These are phyloP conservation scores for Saprolegnia parasitica DNA, from an alignment of 352 stramenopile species.

Conservation along the genomic window DNA sequence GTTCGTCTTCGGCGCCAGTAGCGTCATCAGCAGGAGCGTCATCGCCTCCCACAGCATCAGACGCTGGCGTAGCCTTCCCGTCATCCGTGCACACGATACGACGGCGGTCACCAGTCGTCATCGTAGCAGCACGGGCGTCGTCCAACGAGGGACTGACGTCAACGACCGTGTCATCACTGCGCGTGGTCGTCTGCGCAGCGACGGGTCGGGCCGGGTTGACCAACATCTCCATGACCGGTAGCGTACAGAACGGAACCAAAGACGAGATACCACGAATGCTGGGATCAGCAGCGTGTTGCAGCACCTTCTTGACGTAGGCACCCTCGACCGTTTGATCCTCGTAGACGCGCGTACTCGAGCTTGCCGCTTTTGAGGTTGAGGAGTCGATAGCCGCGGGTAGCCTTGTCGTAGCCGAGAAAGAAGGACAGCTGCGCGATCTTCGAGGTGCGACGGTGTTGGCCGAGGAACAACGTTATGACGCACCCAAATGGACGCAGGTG, in stretches of 20 bases:
- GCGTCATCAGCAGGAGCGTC: no score
- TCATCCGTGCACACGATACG: no score
- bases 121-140: no score
- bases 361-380: neutral
- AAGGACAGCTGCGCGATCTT: slow-evolving; percentile 29
- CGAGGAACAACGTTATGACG: neutral
- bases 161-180: neutral
- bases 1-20: no score
- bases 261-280: neutral
- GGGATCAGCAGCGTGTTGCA: neutral
- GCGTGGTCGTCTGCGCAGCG: neutral
- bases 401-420: slow-evolving; percentile 2
- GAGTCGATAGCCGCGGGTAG: neutral
- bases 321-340: neutral
- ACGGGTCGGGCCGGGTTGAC: neutral
- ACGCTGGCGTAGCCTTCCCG: no score
- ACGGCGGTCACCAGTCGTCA: no score
- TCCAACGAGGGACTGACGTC: neutral
- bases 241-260: neutral
- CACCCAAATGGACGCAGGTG: neutral
- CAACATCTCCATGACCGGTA: neutral
- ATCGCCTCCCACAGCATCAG: no score
- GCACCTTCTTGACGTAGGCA: neutral
- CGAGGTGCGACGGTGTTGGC: neutral
- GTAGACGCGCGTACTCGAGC: neutral